Conservation (phyloP, 2,329 filamentous ascomycete genomes). For the Chaetomiaceae sp. region DNA sequence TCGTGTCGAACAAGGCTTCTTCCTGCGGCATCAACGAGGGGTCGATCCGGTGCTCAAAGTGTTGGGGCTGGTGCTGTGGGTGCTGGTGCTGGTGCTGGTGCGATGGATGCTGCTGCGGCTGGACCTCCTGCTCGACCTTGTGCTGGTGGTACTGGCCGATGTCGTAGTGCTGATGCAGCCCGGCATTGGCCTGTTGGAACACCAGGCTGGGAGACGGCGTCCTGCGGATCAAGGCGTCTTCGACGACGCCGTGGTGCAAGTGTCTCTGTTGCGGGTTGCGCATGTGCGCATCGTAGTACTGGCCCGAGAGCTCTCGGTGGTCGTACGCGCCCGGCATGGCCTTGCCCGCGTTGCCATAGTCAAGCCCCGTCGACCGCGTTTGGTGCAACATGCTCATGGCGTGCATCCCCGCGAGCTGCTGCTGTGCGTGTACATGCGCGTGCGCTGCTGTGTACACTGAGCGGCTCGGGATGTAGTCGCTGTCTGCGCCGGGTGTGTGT, state of each 20-base stretch:
- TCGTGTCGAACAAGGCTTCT: constrained; percentile 22
- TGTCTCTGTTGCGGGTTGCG: constrained; percentile 24
- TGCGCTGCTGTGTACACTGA: constrained; percentile 18
- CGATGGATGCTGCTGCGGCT: constrained; percentile 6
- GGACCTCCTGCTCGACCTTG: constrained; percentile 4
- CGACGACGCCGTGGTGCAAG: constrained; percentile 25
- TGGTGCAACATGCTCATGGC: constrained; percentile 18
- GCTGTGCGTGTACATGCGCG: constrained; percentile 7
- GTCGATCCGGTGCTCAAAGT: constrained; percentile 29
- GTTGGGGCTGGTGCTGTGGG: not conserved
- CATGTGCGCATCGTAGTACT: constrained; percentile 36
- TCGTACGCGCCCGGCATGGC: constrained; percentile 37
- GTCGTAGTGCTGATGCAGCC: constrained; percentile 18
- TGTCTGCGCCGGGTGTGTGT: constrained; percentile 31
- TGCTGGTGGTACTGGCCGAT: constrained; percentile 13
- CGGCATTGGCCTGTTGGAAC: constrained; percentile 18
- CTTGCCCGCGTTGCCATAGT: constrained; percentile 35
- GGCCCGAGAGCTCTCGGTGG: constrained; percentile 27
- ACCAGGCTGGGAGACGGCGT: constrained; percentile 32
- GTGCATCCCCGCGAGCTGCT: constrained; percentile 14
- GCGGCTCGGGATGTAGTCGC: constrained; percentile 28
- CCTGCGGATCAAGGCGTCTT: constrained; percentile 32
- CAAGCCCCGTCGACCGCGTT: constrained; percentile 31
- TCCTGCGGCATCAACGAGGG: constrained; percentile 27
- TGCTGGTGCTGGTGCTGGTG: constrained; percentile 9